A percentile compares a stretch with the other conserved stretches of the same genome.
These are phyloP conservation scores for Clavispora asparagi DNA, from an alignment of 805 yeast genomes.

Conservation along the genomic window DNA sequence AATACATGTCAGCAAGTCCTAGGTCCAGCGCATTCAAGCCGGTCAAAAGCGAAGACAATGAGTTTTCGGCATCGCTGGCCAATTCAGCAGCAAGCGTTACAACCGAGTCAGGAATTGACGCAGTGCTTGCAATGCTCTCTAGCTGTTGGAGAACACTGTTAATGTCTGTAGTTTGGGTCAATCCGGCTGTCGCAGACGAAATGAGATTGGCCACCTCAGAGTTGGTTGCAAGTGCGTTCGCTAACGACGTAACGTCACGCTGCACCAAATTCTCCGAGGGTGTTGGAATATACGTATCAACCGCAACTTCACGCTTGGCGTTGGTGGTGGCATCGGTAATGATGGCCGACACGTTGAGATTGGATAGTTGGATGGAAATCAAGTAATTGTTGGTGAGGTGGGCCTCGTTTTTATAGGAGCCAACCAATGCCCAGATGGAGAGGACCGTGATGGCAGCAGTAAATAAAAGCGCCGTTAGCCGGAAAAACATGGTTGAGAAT, in stretches of 20 bases:
- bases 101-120: slow-evolving; percentile 11
- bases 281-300: background rate
- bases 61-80: slow-evolving; percentile 13
- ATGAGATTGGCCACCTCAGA: background rate
- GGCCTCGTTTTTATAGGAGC: slow-evolving; percentile 31
- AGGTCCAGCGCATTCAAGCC: slow-evolving; percentile 24
- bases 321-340: slow-evolving; percentile 14
- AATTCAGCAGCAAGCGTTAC: slow-evolving; percentile 11
- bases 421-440: slow-evolving; percentile 32
- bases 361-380: slow-evolving; percentile 29
- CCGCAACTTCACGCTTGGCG: background rate
- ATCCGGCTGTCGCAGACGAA: background rate
- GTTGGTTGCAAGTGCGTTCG: background rate
- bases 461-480: slow-evolving; percentile 27
- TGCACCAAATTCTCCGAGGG: background rate
- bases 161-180: background rate
- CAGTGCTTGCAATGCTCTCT: slow-evolving; percentile 9
- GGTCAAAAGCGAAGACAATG: slow-evolving; percentile 5
- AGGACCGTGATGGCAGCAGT: slow-evolving; percentile 28
- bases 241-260: background rate
- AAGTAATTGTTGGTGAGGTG: slow-evolving; percentile 33
- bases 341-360: slow-evolving; percentile 27
- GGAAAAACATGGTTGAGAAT: slow-evolving; percentile 18
- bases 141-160: background rate
- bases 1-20: slow-evolving; percentile 38